These are phyloP conservation scores for Gentiana straminea DNA, from an alignment of 257 asterid species.

Conservation along the genomic window DNA sequence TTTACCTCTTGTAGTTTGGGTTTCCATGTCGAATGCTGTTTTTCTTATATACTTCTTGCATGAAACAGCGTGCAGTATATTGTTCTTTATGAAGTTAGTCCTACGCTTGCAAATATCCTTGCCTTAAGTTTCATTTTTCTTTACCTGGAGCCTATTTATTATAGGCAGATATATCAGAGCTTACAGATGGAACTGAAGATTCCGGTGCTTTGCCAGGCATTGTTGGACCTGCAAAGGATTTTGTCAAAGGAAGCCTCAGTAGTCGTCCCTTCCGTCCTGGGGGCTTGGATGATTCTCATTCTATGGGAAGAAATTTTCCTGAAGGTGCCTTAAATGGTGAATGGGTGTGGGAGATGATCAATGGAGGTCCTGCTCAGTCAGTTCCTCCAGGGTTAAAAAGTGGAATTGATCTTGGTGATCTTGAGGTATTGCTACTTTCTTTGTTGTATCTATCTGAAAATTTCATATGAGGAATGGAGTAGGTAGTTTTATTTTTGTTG, in stretches of 20 bases:
- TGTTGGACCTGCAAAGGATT: conserved; percentile 85
- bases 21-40: too few relatives aligned
- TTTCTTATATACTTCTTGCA: neutral
- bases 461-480: conserved; percentile 3
- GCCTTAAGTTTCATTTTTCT: conserved; percentile 1
- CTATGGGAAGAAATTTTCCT: conserved; percentile 59
- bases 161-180: conserved; percentile 71
- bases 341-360: conserved; percentile 74
- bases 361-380: conserved; percentile 64
- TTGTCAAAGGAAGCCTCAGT: conserved; percentile 78
- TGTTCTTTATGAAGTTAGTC: neutral
- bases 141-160: conserved; percentile 16
- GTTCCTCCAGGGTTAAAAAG: conserved; percentile 72
- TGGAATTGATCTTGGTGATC: conserved; percentile 77
- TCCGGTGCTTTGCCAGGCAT: conserved; percentile 86
- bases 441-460: conserved; percentile 1
- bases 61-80: neutral
- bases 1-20: conserved; percentile 3
- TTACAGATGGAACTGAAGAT: conserved; percentile 55
- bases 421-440: conserved; percentile 39
- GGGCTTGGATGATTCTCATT: conserved; percentile 58
- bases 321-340: conserved; percentile 77
- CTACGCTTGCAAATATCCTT: neutral
- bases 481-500: neutral
- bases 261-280: conserved; percentile 94